Conservation (phyloP, 306 rosid species). For the Aeschynomene evenia region DNA sequence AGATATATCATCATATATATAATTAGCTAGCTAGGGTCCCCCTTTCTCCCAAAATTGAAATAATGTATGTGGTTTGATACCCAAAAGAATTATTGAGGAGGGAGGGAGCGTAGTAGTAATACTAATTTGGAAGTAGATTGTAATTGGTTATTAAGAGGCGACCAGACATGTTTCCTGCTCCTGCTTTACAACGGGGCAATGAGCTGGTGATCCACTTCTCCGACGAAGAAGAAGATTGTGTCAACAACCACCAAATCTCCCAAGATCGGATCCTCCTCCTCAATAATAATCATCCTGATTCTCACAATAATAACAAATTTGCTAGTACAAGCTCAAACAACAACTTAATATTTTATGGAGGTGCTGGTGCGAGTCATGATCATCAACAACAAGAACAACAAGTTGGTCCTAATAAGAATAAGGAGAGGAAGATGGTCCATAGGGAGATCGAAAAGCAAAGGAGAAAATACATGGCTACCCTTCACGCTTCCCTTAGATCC, state of each 20-base stretch:
- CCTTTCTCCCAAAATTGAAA: too few species aligned
- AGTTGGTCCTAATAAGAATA: conserved; percentile 8
- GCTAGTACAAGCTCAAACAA: not conserved
- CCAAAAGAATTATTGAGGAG: not conserved
- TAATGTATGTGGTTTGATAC: too few species aligned
- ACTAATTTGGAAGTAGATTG: conserved; percentile 22
- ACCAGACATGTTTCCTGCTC: conserved; percentile 55
- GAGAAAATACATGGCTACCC: conserved; percentile 70
- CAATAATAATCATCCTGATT: conserved; percentile 31
- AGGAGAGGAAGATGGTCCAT: conserved; percentile 52
- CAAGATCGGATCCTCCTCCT: conserved; percentile 41
- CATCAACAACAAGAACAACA: too few species aligned
- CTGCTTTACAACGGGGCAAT: conserved; percentile 71
- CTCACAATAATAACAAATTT: conserved; percentile 16
- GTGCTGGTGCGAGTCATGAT: not conserved
- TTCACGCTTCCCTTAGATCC: conserved; percentile 65
- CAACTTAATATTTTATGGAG: not conserved
- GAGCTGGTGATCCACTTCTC: conserved; percentile 58
- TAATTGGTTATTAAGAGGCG: not conserved
- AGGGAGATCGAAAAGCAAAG: conserved; percentile 67
- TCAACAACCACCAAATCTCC: conserved; percentile 49
- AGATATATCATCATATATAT: too few species aligned
- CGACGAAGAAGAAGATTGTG: too few species aligned
- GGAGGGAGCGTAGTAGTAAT: too few species aligned
- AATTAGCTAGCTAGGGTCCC: not conserved